Evolutionary conservation across 2,329 filamentous ascomycete species (phyloP).

Genomic region (Cladosporium sp.): DNA sequence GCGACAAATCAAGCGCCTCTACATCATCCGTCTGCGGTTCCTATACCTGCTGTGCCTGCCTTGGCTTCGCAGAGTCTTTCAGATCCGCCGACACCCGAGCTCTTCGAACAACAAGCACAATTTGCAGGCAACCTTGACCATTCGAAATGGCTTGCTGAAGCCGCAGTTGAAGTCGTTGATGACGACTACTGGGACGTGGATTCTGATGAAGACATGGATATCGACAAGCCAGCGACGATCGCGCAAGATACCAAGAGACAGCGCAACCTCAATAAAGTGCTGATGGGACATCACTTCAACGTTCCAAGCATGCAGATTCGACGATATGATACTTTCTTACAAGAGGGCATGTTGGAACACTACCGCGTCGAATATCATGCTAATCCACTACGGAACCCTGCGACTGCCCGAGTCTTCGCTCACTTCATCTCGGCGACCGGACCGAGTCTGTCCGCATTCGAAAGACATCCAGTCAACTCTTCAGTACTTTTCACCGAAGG

Average conservation of each 20-base stretch:
- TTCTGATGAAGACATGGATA: slow-evolving; percentile 43
- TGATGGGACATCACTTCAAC: slow-evolving; percentile 24
- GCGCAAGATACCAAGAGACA: slow-evolving; percentile 18
- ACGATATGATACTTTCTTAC: slow-evolving; percentile 45
- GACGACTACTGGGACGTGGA: slow-evolving; percentile 49
- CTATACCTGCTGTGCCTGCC: not conserved
- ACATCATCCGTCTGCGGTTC: not conserved
- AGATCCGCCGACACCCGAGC: slow-evolving; percentile 14
- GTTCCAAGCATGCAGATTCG: slow-evolving; percentile 29
- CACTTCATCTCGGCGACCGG: slow-evolving; percentile 90
- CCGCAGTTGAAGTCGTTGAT: slow-evolving; percentile 43
- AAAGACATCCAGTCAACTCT: slow-evolving; percentile 73
- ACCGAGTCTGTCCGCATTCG: slow-evolving; percentile 80
- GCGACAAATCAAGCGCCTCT: not conserved
- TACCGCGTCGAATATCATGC: slow-evolving; percentile 46
- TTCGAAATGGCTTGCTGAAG: slow-evolving; percentile 31
- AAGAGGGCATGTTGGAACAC: slow-evolving; percentile 41
- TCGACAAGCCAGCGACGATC: slow-evolving; percentile 17
- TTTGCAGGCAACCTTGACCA: slow-evolving; percentile 10
- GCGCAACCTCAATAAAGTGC: slow-evolving; percentile 23
- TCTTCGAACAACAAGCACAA: slow-evolving; percentile 24
- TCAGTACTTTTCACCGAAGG: slow-evolving; percentile 61
- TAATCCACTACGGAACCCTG: slow-evolving; percentile 70
- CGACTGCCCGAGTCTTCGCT: slow-evolving; percentile 78
- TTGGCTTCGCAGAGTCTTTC: not conserved